These are phyloP conservation scores for Halophytophthora batemanensis DNA, from an alignment of 352 stramenopile species.

Conservation along the genomic window DNA sequence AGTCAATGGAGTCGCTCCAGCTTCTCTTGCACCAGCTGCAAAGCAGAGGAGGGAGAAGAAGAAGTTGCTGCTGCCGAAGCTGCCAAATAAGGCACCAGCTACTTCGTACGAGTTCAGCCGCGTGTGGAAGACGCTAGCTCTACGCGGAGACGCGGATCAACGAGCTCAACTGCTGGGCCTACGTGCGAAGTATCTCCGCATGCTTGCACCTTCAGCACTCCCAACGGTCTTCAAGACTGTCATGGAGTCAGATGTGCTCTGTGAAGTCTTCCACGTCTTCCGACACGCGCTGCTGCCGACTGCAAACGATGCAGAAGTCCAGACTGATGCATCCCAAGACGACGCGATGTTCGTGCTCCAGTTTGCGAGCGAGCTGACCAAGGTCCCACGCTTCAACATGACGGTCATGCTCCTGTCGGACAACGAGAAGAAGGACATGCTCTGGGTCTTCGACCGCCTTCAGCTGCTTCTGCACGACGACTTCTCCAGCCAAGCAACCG, in stretches of 20 bases:
- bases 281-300: constrained; percentile 19
- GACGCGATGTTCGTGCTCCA: constrained; percentile 27
- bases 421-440: constrained; percentile 56
- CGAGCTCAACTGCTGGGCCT: constrained; percentile 28
- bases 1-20: neutral
- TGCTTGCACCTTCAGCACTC: constrained; percentile 34
- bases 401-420: constrained; percentile 73
- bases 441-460: constrained; percentile 38
- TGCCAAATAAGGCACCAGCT: constrained; percentile 59
- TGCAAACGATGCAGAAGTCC: neutral
- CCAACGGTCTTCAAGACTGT: constrained; percentile 61
- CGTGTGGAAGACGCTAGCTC: constrained; percentile 70
- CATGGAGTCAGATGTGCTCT: constrained; percentile 76
- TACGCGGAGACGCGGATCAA: constrained; percentile 35
- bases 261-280: constrained; percentile 59
- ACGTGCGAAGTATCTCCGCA: constrained; percentile 48
- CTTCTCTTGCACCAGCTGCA: neutral
- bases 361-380: constrained; percentile 37
- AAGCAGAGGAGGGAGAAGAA: constrained; percentile 10
- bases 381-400: constrained; percentile 75
- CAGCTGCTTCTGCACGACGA: constrained; percentile 8
- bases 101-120: constrained; percentile 80
- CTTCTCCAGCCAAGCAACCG: constrained; percentile 10
- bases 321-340: neutral
- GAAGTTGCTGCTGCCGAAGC: constrained; percentile 30